These are phyloP conservation scores for Papiliotrema fonsecae DNA, from an alignment of 1,284 basidiomycete genomes.

Conservation along the genomic window DNA sequence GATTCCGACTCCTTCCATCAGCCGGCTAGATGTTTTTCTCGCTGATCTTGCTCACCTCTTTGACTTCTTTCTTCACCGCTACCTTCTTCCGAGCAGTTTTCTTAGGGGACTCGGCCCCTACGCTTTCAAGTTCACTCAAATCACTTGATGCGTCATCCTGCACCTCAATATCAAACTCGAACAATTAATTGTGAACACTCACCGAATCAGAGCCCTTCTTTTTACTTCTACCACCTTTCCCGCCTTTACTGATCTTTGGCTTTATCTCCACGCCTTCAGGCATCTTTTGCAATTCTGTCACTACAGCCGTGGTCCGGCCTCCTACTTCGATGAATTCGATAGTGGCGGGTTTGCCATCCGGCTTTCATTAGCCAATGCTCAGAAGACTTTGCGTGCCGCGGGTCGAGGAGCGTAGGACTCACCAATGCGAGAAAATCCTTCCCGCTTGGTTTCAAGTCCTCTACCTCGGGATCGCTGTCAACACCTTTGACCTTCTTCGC, in stretches of 20 bases:
- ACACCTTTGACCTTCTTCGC: slow-evolving; percentile 7
- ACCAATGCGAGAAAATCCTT: slow-evolving; percentile 56
- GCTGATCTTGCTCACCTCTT: background rate
- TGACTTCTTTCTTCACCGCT: background rate
- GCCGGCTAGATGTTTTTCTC: background rate
- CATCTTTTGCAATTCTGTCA: slow-evolving; percentile 61
- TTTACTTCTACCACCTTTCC: slow-evolving; percentile 19
- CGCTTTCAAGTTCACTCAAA: too few species aligned
- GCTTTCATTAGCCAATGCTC: slow-evolving; percentile 49
- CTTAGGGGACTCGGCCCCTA: too few species aligned
- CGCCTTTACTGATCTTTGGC: slow-evolving; percentile 31
- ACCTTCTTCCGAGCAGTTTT: slow-evolving; percentile 1
- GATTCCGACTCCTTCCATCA: too few species aligned
- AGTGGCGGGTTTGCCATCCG: slow-evolving; percentile 63
- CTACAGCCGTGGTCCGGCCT: slow-evolving; percentile 72
- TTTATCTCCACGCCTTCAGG: slow-evolving; percentile 43
- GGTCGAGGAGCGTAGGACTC: slow-evolving; percentile 19
- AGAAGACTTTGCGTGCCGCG: background rate
- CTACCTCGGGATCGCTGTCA: slow-evolving; percentile 9
- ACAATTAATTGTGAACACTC: too few species aligned
- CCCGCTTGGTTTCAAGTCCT: slow-evolving; percentile 30
- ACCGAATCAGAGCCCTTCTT: slow-evolving; percentile 12
- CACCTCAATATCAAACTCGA: too few species aligned
- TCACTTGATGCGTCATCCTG: too few species aligned
- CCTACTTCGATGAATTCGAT: slow-evolving; percentile 75